Conservation (phyloP, 2,329 filamentous ascomycete genomes). For the Aspergillus hiratsukae region DNA sequence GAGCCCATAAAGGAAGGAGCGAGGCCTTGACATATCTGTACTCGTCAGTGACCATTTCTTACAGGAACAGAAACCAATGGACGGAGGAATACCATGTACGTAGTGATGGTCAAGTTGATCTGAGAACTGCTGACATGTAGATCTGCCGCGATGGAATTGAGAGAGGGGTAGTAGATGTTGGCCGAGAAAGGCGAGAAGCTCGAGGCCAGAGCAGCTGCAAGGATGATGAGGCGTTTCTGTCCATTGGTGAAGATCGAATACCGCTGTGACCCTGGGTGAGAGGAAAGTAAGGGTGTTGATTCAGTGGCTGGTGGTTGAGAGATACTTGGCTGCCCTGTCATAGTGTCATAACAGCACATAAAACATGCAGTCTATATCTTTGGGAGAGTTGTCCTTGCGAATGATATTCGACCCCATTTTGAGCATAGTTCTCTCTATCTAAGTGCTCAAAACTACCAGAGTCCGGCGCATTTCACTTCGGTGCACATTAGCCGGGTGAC, state of each 20-base stretch:
- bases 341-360: neutral
- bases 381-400: neutral
- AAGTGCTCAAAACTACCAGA: neutral
- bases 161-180: slow-evolving; percentile 43
- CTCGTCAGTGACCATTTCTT: neutral
- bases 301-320: slow-evolving; percentile 4
- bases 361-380: neutral
- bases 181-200: slow-evolving; percentile 41
- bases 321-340: neutral
- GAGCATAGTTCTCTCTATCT: neutral
- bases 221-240: slow-evolving; percentile 35
- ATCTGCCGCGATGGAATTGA: slow-evolving; percentile 30
- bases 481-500: neutral
- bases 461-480: neutral
- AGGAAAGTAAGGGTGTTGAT: slow-evolving; percentile 14
- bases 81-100: slow-evolving; percentile 26
- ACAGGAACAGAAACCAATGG: neutral
- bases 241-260: slow-evolving; percentile 30
- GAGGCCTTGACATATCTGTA: slow-evolving; percentile 48
- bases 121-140: slow-evolving; percentile 22
- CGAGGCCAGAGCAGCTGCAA: slow-evolving; percentile 36
- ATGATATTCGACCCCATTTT: neutral
- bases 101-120: slow-evolving; percentile 28
- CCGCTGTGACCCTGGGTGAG: neutral
- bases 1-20: slow-evolving; percentile 46